Evolutionary conservation across 129 eudicot species (phyloP), one percentile per base, ranked within the genome.

Genomic region (Flaveria ramosissima): DNA sequence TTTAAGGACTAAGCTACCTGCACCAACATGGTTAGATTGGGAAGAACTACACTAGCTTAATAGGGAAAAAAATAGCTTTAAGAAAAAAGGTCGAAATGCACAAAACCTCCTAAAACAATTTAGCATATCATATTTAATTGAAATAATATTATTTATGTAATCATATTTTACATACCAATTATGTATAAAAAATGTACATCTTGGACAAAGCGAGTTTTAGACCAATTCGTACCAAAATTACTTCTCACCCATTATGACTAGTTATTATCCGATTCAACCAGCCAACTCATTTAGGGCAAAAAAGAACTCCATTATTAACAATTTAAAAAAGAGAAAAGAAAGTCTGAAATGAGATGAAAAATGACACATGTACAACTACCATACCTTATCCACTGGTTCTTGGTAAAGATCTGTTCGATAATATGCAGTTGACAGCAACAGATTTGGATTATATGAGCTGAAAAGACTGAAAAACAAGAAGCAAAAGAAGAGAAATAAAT

Each of bases 371-470:
- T 67, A 60, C 68, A 81, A 69, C 79, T 26, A 64, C 9, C 81
- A 68, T 85, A 95, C 97, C 90, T 95, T 89, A 68, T 89, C 86
- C 76, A 95, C 68, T 32, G 68, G 77, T 71, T 83, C 90, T 75
- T 88, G 89, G 86, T 91, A 95, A 71, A 95, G 70, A 84, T 91
- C 99, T 68, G 94, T 89, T 71, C 97, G 87, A 56, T 95, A 82
- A 82, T 91, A 95, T 77, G 96, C 99, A 82, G 96, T 95, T 69
- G 99, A 95, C 89, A 91, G 79, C 90, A 95, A 70, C 75, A 60
- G 50, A 68, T 72, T 84, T 71, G 97, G 97, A 79, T 89, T 91
- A 84, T 74, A 95, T 36, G 97, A 95, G 51, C 75, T 84, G 71
- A 95, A 95, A 59, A 95, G 93, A 71, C 98, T 93, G 91, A 79